Evolutionary conservation across 192 early-diverging fungal genomes (phyloP).

Genomic region (Entomortierella lignicola): DNA sequence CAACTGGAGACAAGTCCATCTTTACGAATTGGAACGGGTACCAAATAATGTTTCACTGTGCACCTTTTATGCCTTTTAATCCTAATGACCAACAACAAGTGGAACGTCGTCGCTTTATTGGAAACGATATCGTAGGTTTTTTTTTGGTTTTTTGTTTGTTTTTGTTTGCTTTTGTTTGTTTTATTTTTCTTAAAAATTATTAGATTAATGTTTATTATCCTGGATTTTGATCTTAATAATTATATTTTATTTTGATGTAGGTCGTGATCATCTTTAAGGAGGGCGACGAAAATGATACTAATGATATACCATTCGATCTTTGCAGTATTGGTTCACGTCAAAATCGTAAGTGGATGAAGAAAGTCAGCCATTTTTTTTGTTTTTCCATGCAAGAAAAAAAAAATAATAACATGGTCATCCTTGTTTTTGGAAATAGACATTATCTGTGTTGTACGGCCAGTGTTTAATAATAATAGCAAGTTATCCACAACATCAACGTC

Average conservation of each 20-base stretch:
- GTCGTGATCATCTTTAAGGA: slow-evolving; percentile 47
- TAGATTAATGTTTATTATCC: no score
- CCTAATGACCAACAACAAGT: slow-evolving; percentile 71
- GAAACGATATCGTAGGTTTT: slow-evolving; percentile 80
- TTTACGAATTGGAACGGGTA: slow-evolving; percentile 79
- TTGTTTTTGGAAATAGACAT: slow-evolving; percentile 26
- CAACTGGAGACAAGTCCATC: slow-evolving; percentile 73
- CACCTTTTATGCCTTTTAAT: slow-evolving; percentile 71
- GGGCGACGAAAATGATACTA: slow-evolving; percentile 46
- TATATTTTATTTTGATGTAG: no score
- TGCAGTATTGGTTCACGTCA: slow-evolving; percentile 41
- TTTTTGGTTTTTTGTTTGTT: slow-evolving; percentile 35
- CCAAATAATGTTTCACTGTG: slow-evolving; percentile 83
- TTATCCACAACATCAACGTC: no score
- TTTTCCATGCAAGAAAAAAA: no score
- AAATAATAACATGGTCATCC: not conserved
- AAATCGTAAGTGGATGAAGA: slow-evolving; percentile 28
- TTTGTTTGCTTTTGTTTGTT: not conserved
- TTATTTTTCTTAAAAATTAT: not conserved
- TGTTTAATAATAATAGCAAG: slow-evolving; percentile 1
- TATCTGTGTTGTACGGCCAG: slow-evolving; percentile 41
- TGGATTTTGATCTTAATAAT: no score
- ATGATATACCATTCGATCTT: slow-evolving; percentile 43
- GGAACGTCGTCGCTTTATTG: slow-evolving; percentile 77
- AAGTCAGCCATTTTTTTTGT: no score